Evolutionary conservation across 2,329 filamentous ascomycete species (phyloP).

Genomic region (Aspergillus aculeatinus): DNA sequence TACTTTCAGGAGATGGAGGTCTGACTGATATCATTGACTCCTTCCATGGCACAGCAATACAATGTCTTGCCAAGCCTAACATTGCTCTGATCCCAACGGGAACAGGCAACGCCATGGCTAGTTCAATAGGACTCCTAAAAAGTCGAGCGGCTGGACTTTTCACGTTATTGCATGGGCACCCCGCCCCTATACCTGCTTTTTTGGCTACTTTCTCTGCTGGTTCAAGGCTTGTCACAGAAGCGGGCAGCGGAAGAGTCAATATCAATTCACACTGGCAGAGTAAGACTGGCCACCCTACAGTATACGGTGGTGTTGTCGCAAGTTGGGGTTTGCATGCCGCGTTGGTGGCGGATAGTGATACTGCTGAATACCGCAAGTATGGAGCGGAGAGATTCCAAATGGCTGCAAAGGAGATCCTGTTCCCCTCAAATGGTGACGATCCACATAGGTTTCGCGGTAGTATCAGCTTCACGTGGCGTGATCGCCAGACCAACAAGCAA

Average conservation of each 20-base stretch:
- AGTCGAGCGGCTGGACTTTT: slow-evolving; percentile 48
- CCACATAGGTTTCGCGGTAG: slow-evolving; percentile 59
- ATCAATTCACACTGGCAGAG: slow-evolving; percentile 16
- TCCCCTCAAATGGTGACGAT: slow-evolving; percentile 51
- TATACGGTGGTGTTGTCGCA: slow-evolving; percentile 77
- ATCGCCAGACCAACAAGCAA: slow-evolving; percentile 18
- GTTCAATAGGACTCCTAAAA: slow-evolving; percentile 35
- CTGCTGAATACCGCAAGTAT: slow-evolving; percentile 72
- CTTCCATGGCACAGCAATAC: slow-evolving; percentile 37
- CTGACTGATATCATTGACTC: slow-evolving; percentile 79
- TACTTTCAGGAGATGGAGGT: slow-evolving; percentile 87
- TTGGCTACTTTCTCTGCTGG: slow-evolving; percentile 63
- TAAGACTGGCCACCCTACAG: slow-evolving; percentile 33
- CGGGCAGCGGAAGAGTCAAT: slow-evolving; percentile 44
- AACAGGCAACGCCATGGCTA: slow-evolving; percentile 49
- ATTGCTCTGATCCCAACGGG: slow-evolving; percentile 57
- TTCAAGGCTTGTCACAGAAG: slow-evolving; percentile 49
- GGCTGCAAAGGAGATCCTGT: slow-evolving; percentile 75
- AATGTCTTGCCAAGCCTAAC: slow-evolving; percentile 50
- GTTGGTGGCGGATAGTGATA: slow-evolving; percentile 89
- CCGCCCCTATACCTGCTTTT: slow-evolving; percentile 36
- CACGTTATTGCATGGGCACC: slow-evolving; percentile 58
- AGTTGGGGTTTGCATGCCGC: slow-evolving; percentile 89
- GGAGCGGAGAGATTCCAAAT: slow-evolving; percentile 79
- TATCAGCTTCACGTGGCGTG: slow-evolving; percentile 45